Base-by-base conservation (phyloP, 1,139 yeast genomes). In the Pichia sp. region DNA sequence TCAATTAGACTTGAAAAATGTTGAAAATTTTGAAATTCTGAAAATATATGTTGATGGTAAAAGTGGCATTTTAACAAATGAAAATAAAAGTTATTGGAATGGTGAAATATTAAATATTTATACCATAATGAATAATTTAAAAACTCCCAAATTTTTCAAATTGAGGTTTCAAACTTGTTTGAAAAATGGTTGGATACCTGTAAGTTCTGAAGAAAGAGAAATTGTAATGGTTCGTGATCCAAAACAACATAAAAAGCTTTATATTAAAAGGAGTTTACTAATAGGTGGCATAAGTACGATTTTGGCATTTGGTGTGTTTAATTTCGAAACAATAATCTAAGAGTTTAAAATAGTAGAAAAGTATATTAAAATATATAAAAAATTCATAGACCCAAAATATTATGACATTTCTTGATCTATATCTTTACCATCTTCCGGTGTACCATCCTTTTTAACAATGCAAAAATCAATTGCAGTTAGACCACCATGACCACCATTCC, bases 401-500 rank as follows among this genome's bases (percentile, higher is more conserved):
- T 31, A 48, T 19, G 48, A 28, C 56, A 57, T 56, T 45, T 52
- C 48, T 13, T 28, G 29, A 29, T 57, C 60, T 3, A 29, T 45
- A 29, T 45, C 47, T 16, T 44, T 47, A 10, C 50, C 55, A 14
- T 53, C 55, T 42, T 69, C 69, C 45, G 65, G 48, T 7, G 33
- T 49, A 22, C 56, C 56, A n/a, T 48, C 68, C 55, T 70, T 68
- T 34, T 72, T 68, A 34, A 79, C 62, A 42, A 65, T 65, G 6
- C 70, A 61, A 55, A 72, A 76, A 55, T 79, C 81, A 65, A 89
- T 72, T 19, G 79, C 75, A 43, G 85, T 82, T 50, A 85, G 70
- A n/a, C 95, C 91, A 42, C 96, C 96, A 58, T 79, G 73, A 11
- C 88, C 79, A 27, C 95, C 93, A 60, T 86, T 85, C 97, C 97